Percentiles rank a stretch among this genome's conserved stretches.
Evolutionary conservation across 345 rosid species (phyloP).

Genomic region (Psidium friedrichsthalianum): DNA sequence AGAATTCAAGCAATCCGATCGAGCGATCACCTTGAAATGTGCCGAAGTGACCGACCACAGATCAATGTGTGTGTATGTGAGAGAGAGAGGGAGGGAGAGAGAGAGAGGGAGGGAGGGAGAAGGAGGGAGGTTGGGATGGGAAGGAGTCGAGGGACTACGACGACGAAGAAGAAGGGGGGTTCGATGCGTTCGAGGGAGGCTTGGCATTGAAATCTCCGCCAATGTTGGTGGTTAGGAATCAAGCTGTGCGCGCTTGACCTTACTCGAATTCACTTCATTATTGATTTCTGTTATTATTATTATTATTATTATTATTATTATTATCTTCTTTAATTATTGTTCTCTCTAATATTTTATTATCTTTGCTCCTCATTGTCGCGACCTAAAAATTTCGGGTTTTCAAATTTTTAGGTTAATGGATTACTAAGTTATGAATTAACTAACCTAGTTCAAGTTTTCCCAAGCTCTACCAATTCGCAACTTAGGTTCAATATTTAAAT

Average conservation of each 20-base stretch:
- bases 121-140: not conserved
- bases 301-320: no score
- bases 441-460: no score
- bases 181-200: conserved; percentile 10
- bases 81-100: not conserved
- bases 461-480: no score
- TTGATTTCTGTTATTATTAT: not conserved
- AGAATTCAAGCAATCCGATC: not conserved
- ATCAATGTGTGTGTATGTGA: no score
- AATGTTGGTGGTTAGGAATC: not conserved
- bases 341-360: no score
- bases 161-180: not conserved
- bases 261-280: not conserved
- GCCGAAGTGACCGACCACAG: not conserved
- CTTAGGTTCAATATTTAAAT: no score
- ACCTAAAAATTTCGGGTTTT: no score
- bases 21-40: not conserved
- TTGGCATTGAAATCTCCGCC: conserved; percentile 11
- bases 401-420: no score
- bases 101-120: not conserved
- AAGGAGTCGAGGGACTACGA: not conserved
- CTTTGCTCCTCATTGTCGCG: not conserved
- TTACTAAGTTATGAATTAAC: no score
- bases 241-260: not conserved
- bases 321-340: not conserved